These are phyloP conservation scores for Yamadazyma insecticola DNA, from an alignment of 805 yeast species.

Conservation along the genomic window DNA sequence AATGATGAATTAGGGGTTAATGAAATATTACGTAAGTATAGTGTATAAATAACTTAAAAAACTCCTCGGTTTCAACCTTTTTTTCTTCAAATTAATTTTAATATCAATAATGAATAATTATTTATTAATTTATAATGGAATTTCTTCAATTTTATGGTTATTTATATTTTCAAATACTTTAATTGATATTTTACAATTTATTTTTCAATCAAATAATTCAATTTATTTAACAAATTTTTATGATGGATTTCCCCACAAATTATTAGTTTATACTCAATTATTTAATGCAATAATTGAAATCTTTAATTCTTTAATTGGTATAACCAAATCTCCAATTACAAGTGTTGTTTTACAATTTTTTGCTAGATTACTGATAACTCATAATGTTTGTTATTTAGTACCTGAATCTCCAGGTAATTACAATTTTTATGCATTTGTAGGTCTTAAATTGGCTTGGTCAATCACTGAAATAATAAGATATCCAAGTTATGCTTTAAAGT, in stretches of 20 bases:
- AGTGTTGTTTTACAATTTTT: constrained; percentile 22
- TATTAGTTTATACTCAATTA: constrained; percentile 20
- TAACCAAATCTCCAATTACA: constrained; percentile 24
- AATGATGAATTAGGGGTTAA: constrained; percentile 29
- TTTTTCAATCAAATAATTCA: background rate
- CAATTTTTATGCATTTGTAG: constrained; percentile 14
- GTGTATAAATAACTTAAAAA: too few relatives aligned
- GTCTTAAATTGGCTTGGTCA: constrained; percentile 25
- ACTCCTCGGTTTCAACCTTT: background rate
- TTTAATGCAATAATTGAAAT: constrained; percentile 23
- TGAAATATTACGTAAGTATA: constrained; percentile 26
- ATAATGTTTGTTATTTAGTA: constrained; percentile 22
- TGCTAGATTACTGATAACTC: constrained; percentile 24
- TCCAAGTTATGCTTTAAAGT: constrained; percentile 21
- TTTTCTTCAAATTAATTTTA: background rate
- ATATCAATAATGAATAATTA: background rate
- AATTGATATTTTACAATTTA: background rate
- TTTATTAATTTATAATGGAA: constrained; percentile 1
- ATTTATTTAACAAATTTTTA: constrained; percentile 3
- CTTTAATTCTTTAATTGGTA: constrained; percentile 18
- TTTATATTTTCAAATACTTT: background rate
- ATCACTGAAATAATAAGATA: constrained; percentile 25
- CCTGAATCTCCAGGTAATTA: constrained; percentile 28
- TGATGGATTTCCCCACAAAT: constrained; percentile 22
- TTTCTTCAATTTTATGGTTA: constrained; percentile 3